These are phyloP conservation scores for Fraxinus ornus DNA, from an alignment of 305 asterid species.

Conservation along the genomic window DNA sequence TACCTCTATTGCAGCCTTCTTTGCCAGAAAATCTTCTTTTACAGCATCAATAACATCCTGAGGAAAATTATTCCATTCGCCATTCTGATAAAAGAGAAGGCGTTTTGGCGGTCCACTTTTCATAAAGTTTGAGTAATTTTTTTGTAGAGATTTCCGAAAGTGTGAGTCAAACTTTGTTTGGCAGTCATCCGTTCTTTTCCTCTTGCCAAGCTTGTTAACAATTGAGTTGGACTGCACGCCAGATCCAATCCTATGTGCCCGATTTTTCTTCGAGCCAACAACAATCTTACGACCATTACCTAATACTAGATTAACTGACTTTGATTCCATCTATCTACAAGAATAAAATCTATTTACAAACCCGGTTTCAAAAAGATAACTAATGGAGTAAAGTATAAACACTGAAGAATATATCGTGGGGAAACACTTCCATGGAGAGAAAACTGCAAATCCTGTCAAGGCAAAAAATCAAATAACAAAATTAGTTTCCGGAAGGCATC, in stretches of 20 bases:
- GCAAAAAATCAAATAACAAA: conserved; percentile 9
- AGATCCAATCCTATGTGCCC: conserved; percentile 18
- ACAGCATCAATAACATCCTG: conserved; percentile 25
- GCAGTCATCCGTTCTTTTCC: conserved; percentile 25
- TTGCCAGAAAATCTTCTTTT: conserved; percentile 29
- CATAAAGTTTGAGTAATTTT: conserved; percentile 35
- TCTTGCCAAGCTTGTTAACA: conserved; percentile 26
- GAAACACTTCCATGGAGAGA: conserved; percentile 23
- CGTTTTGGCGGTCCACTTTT: conserved; percentile 35
- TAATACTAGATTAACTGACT: conserved; percentile 16
- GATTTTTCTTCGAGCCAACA: conserved; percentile 20
- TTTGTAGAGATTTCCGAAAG: conserved; percentile 13
- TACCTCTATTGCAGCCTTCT: conserved; percentile 34
- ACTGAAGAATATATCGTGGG: conserved; percentile 23
- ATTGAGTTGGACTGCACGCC: conserved; percentile 17
- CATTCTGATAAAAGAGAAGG: conserved; percentile 31
- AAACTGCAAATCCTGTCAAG: conserved; percentile 23
- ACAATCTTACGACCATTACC: conserved; percentile 26
- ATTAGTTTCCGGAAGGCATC: conserved; percentile 4
- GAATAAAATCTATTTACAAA: conserved; percentile 24
- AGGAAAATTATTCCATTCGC: conserved; percentile 39
- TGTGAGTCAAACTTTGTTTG: conserved; percentile 17
- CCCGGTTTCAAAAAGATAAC: conserved; percentile 10
- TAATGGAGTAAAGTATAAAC: conserved; percentile 21
- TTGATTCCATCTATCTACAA: conserved; percentile 34